Conservation (phyloP, 1,139 yeast species). For the Pichia sp. region DNA sequence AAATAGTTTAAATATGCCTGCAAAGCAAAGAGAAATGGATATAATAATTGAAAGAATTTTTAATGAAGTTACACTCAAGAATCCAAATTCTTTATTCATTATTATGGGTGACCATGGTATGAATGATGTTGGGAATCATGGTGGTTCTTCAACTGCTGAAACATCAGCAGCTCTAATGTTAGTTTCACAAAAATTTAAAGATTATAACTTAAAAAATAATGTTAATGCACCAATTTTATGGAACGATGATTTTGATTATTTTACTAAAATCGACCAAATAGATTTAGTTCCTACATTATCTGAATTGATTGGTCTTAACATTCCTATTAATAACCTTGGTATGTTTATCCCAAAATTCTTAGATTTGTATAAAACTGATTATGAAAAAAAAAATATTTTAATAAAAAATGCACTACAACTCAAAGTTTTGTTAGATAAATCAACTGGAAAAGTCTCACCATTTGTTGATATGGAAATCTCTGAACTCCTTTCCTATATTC, state of each 20-base stretch:
- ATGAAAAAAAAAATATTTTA: slow-evolving; percentile 38
- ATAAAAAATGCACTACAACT: slow-evolving; percentile 63
- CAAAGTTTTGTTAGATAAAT: slow-evolving; percentile 30
- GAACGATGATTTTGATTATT: slow-evolving; percentile 45
- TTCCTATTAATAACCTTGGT: slow-evolving; percentile 85
- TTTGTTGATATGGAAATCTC: slow-evolving; percentile 22
- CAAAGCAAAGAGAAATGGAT: slow-evolving; percentile 86
- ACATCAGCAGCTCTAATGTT: slow-evolving; percentile 79
- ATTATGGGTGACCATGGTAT: slow-evolving; percentile 95
- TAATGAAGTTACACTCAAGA: slow-evolving; percentile 35
- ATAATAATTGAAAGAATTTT: slow-evolving; percentile 50
- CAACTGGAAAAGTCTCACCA: slow-evolving; percentile 14
- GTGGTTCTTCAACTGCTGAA: slow-evolving; percentile 90
- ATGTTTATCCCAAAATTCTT: slow-evolving; percentile 55
- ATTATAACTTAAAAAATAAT: slow-evolving; percentile 12
- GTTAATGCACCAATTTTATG: slow-evolving; percentile 38
- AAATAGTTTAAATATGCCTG: slow-evolving; percentile 66
- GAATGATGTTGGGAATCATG: slow-evolving; percentile 93
- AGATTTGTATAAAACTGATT: slow-evolving; percentile 34
- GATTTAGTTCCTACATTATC: slow-evolving; percentile 87
- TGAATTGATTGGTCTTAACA: slow-evolving; percentile 65
- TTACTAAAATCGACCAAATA: slow-evolving; percentile 59
- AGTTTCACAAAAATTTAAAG: slow-evolving; percentile 53
- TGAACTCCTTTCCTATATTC: slow-evolving; percentile 37
- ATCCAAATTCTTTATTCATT: slow-evolving; percentile 56